A percentile compares a stretch with the other conserved stretches of the same genome.
phyloP scores from a whole-genome alignment of 2,329 filamentous ascomycete genomes.

The Phialophora expanda region DNA sequence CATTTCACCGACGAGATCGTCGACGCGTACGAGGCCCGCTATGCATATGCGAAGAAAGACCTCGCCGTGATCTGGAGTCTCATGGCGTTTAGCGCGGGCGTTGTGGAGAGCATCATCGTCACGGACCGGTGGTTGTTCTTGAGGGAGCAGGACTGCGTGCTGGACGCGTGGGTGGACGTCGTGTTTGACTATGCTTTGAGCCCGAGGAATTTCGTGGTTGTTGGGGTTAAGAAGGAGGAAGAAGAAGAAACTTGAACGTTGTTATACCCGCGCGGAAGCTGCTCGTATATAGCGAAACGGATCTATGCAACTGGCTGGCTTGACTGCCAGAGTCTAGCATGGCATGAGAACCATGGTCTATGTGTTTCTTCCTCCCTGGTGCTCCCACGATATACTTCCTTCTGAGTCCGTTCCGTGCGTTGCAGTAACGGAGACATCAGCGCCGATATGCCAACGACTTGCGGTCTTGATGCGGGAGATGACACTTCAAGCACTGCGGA shows the following conservation, averaged over 20 bases:
- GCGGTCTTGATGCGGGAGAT: not conserved
- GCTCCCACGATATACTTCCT: not conserved
- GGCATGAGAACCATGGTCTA: not conserved
- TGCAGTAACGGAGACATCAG: not conserved
- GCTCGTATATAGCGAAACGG: not conserved
- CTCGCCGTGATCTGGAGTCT: constrained; percentile 87
- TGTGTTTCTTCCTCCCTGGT: not conserved
- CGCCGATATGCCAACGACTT: not conserved
- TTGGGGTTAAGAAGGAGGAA: constrained; percentile 75
- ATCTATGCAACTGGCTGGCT: not conserved
- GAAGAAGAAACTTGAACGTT: not conserved
- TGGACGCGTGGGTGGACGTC: constrained; percentile 85
- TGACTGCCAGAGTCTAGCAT: not conserved
- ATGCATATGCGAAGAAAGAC: constrained; percentile 72
- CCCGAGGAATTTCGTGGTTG: constrained; percentile 89
- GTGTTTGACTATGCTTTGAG: constrained; percentile 89
- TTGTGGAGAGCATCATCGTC: constrained; percentile 89
- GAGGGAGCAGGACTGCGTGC: constrained; percentile 74
- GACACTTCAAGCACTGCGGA: not conserved
- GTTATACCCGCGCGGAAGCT: not conserved
- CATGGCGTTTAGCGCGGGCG: constrained; percentile 92
- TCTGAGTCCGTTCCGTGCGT: not conserved
- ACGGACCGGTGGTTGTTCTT: constrained; percentile 89
- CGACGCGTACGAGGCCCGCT: constrained; percentile 69
- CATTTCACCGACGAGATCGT: constrained; percentile 76